Evolutionary conservation across 129 eudicot genomes (phyloP), one percentile per base, ranked within the genome.

Genomic region (Flaveria sonorensis): DNA sequence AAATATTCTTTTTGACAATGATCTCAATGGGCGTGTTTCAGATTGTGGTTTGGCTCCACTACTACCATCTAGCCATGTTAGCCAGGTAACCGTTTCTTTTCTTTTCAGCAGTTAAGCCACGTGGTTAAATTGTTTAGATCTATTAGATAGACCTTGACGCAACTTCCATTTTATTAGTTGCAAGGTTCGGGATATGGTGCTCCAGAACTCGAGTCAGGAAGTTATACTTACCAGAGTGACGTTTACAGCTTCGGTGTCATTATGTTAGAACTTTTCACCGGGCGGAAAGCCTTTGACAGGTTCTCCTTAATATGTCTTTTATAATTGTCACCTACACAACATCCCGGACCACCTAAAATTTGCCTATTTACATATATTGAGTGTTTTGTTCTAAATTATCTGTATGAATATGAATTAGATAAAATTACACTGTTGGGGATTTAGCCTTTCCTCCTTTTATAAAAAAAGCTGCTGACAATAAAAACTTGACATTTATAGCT

Each of bases 191-290:
- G 97, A 62, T 95, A 91, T 61, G 99, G 94, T 53, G 99, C 90
- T 71, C 97, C 97, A 21, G 99, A 95, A 81, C 94, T 95, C 19
- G 99, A 95, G 77, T 82, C 73, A 30, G 99, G 99, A 82, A 86
- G 81, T 81, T 95, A 89, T 82, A 87, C 95, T 7, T 80, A 68
- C 71, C 89, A 88, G 65, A 95, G 96, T 77, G 99, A 95, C 75
- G 96, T 95, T 78, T 95, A 91, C 74, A 89, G 99, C 88, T 95
- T 95, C 75, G 99, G 99, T 52, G 94, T 95, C 52, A 92, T 95
- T 13, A 91, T 95, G 99, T 78, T 95, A 56, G 94, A 89, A 79
- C 94, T 95, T 77, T 74, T 95, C 60, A 89, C 97, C 0, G 99
- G 99, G 46, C 77, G 92, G 56, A 86, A 86, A 85, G 80, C 97